A percentile compares a stretch with the other conserved stretches of the same genome.
phyloP scores from a whole-genome alignment of 805 yeast species.

The Nakazawaea holstii region DNA sequence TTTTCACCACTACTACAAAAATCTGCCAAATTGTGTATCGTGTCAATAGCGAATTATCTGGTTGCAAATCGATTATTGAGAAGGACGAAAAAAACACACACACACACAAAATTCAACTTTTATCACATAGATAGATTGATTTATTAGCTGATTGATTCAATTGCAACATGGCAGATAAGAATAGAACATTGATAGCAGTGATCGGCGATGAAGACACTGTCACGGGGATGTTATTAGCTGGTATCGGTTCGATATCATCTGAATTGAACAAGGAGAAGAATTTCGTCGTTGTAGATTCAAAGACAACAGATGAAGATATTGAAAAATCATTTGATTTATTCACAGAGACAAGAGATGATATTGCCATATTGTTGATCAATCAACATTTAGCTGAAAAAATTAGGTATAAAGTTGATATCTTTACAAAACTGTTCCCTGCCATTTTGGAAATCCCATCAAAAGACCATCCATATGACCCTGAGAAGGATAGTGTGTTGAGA shows the following conservation, averaged over 20 bases:
- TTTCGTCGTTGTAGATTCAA: conserved; percentile 72
- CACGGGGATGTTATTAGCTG: conserved; percentile 93
- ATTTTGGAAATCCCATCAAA: conserved; percentile 95
- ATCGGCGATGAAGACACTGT: conserved; percentile 98
- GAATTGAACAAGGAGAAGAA: conserved; percentile 64
- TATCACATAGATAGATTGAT: too few relatives aligned
- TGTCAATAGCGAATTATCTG: too few relatives aligned
- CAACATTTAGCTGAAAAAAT: conserved; percentile 93
- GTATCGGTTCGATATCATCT: conserved; percentile 78
- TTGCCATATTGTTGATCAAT: conserved; percentile 88
- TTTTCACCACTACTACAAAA: too few relatives aligned
- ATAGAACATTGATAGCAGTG: conserved; percentile 83
- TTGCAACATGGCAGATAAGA: conserved; percentile 30
- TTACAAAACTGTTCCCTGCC: conserved; percentile 91
- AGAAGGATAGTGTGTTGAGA: conserved; percentile 91
- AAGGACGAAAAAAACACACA: too few relatives aligned
- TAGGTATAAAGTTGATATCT: conserved; percentile 75
- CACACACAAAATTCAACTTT: too few relatives aligned
- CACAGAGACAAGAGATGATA: conserved; percentile 74
- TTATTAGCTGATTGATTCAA: too few relatives aligned
- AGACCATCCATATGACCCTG: conserved; percentile 98
- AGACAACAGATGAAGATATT: conserved; percentile 72
- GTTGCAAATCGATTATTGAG: too few relatives aligned
- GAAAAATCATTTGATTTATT: conserved; percentile 70
- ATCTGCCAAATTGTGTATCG: too few relatives aligned